A percentile compares a stretch with the other conserved stretches of the same genome.
Evolutionary conservation across 2,329 filamentous ascomycete genomes (phyloP).

Genomic region (Didymella keratinophila): DNA sequence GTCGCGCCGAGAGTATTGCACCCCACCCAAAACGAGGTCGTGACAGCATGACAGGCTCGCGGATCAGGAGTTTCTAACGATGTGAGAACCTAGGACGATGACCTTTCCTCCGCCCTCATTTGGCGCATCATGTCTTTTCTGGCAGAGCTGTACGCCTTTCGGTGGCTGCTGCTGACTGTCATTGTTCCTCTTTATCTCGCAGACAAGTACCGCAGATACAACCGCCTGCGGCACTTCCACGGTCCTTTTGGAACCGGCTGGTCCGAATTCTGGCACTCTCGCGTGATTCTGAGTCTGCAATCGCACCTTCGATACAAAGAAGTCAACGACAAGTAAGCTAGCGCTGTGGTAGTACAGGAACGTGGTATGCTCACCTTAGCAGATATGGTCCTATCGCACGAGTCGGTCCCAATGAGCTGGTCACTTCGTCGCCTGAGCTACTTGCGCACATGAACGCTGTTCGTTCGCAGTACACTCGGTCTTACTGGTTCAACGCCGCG

Average conservation of each 20-base stretch:
- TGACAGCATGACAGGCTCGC: background rate
- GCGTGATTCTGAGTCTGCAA: slow-evolving; percentile 23
- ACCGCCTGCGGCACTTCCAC: slow-evolving; percentile 29
- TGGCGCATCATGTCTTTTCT: slow-evolving; percentile 17
- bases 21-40: slow-evolving; percentile 3
- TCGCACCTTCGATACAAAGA: slow-evolving; percentile 32
- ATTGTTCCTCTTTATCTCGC: slow-evolving; percentile 15
- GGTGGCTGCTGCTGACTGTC: slow-evolving; percentile 20
- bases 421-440: slow-evolving; percentile 58
- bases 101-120: background rate
- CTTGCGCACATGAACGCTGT: slow-evolving; percentile 53
- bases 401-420: slow-evolving; percentile 57
- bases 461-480: slow-evolving; percentile 51
- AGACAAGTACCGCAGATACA: slow-evolving; percentile 25
- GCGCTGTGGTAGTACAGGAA: background rate
- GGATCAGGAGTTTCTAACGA: background rate
- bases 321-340: slow-evolving; percentile 18
- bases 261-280: slow-evolving; percentile 35
- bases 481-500: slow-evolving; percentile 39
- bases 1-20: slow-evolving; percentile 1
- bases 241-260: slow-evolving; percentile 36
- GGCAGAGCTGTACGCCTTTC: slow-evolving; percentile 17
- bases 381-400: slow-evolving; percentile 50
- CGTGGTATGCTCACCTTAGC: slow-evolving; percentile 7
- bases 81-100: background rate